A percentile compares a stretch with the other conserved stretches of the same genome.
These are phyloP conservation scores for Aspergillus sp. DNA, from an alignment of 2,329 filamentous ascomycete species.

Conservation along the genomic window DNA sequence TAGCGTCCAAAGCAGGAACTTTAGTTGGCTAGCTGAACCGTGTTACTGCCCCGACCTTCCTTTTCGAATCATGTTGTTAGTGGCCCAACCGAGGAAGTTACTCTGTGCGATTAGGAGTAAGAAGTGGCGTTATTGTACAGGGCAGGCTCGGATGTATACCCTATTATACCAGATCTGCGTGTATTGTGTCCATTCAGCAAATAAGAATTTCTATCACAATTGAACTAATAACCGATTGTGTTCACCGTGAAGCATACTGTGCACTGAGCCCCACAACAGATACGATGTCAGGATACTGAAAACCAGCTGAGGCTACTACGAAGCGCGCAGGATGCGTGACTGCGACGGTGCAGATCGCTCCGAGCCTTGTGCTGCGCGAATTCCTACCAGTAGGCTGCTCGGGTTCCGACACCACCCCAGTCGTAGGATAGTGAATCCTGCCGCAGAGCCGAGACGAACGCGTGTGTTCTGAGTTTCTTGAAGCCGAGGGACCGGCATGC, in stretches of 20 bases:
- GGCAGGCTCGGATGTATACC: no score
- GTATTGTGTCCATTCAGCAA: neutral
- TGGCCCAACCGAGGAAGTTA: no score
- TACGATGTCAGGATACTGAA: neutral
- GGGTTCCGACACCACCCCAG: neutral
- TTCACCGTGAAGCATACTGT: neutral
- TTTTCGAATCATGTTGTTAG: no score
- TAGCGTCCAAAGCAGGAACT: no score
- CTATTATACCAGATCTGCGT: no score
- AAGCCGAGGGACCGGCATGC: neutral
- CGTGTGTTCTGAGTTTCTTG: neutral
- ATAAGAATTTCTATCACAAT: neutral
- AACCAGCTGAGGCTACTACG: neutral
- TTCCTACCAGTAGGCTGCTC: neutral
- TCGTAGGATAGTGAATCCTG: neutral
- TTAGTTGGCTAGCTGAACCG: no score
- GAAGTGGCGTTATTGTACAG: no score
- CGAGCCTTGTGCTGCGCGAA: neutral
- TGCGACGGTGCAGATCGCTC: neutral
- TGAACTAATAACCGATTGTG: neutral
- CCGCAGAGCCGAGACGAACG: neutral
- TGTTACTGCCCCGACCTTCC: no score
- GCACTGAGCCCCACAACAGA: neutral
- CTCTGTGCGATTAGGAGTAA: no score
- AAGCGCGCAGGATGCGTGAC: neutral